Conservation (phyloP, 176 grass and related monocot genomes). For the Ananas comosus region DNA sequence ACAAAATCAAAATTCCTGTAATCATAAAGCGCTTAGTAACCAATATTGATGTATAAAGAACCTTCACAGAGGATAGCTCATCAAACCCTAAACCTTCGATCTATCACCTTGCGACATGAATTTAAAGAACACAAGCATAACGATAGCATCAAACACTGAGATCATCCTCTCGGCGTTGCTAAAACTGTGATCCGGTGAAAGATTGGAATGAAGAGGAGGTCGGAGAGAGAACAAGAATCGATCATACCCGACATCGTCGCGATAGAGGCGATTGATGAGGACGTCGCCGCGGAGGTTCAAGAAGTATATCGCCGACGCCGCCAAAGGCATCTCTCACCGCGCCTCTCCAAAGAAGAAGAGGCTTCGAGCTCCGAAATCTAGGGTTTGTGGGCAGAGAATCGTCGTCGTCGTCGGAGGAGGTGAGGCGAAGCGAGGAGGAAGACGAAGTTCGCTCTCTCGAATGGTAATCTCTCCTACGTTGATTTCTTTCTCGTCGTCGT, state of each 20-base stretch:
- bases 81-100: not conserved
- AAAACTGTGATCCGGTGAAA: not conserved
- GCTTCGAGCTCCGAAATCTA: not conserved
- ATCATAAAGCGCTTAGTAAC: not conserved
- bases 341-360: not conserved
- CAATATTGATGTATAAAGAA: too few relatives aligned
- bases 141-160: too few relatives aligned
- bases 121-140: not conserved
- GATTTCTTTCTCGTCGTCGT: too few relatives aligned
- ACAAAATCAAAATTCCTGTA: too few relatives aligned
- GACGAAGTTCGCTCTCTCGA: too few relatives aligned
- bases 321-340: constrained; percentile 65
- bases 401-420: not conserved
- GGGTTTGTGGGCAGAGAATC: not conserved
- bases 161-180: too few relatives aligned
- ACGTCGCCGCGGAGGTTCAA: constrained; percentile 90
- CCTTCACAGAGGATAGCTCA: too few relatives aligned
- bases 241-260: constrained; percentile 84
- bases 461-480: too few relatives aligned
- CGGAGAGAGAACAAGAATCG: not conserved
- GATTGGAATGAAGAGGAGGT: not conserved
- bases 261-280: constrained; percentile 95
- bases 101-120: not conserved
- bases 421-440: too few relatives aligned
- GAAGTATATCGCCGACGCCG: constrained; percentile 90